Base-by-base conservation (phyloP, 192 early-diverging fungal genomes). In the Linnemannia schmuckeri region DNA sequence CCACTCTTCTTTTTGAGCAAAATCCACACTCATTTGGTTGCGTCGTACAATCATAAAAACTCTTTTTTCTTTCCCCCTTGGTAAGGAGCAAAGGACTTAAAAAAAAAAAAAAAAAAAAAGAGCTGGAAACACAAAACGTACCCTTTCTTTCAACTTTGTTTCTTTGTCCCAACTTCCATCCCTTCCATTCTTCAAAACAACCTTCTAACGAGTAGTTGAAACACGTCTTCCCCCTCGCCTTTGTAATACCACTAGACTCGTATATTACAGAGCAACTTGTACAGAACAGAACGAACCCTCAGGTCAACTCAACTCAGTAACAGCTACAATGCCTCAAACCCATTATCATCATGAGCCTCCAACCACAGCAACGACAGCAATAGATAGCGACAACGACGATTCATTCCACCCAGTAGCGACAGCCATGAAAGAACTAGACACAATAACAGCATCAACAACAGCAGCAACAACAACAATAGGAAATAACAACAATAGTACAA, bases 241-340 rank as follows among this genome's bases (percentile, higher is more conserved):
- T 4, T 72, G 70, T 72, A 40, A 40, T 40, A 72, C 70, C 70
- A 38, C 38, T 46, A 73, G 46, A 46, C 70, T 72, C 40, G n/a
- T 30, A 73, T 41, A 44, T 47, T 46, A 24, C 20, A 6, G 12
- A 20, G 9, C 41, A 24, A 0, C 42, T 46, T 22, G 41, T 46
- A 73, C 44, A 41, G 15, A 41, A 7, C 30, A 24, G 15, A 41
- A 7, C 30, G 8, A 41, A 18, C 18, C 44, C 44, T 52, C 15
- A 30, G n/a, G 18, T 35, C 73, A 18, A 30, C 24, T 27, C 41
- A 74, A 74, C 47, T 49, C 44, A 15, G 15, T 13, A 17, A 54
- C 30, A 35, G 30, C 33, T 1, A 61, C 42, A 22, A 76, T 9
- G 54, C 44, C 75, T 66, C 57, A 40, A 30, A 6, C 47, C 55